Conservation (phyloP, 208 protist species). For the Trypanosoma caninum region DNA sequence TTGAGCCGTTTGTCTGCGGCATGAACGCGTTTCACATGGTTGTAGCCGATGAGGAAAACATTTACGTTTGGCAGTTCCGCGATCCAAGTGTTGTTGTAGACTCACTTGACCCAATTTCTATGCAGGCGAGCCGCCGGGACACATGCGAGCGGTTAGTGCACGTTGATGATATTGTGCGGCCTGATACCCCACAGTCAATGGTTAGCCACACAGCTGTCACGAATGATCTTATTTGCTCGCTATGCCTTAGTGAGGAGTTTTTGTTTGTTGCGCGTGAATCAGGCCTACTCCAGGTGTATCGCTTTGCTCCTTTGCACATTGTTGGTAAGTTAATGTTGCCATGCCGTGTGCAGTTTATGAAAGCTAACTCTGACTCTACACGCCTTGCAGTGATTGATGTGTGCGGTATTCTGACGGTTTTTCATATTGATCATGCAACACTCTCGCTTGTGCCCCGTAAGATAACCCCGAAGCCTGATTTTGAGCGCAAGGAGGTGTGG, state of each 20-base stretch:
- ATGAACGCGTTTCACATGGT: constrained; percentile 94
- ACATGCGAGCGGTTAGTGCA: constrained; percentile 85
- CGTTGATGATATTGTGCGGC: constrained; percentile 88
- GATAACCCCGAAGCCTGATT: constrained; percentile 44
- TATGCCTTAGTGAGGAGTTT: constrained; percentile 76
- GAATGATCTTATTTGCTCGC: constrained; percentile 90
- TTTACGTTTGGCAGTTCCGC: constrained; percentile 96
- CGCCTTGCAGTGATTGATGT: constrained; percentile 90
- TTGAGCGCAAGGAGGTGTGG: constrained; percentile 96
- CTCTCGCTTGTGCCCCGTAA: constrained; percentile 65
- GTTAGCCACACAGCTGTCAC: constrained; percentile 69
- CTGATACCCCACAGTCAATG: constrained; percentile 48
- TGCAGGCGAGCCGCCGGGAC: constrained; percentile 72
- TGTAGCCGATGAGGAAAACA: constrained; percentile 84
- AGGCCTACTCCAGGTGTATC: constrained; percentile 85
- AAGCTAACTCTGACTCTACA: constrained; percentile 91
- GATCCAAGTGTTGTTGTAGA: constrained; percentile 72
- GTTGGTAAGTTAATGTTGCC: constrained; percentile 75
- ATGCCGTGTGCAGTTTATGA: constrained; percentile 76
- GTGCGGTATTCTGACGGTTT: constrained; percentile 73
- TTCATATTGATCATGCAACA: constrained; percentile 45
- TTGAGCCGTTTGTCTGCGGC: constrained; percentile 83
- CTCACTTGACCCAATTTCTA: constrained; percentile 74
- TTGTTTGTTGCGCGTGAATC: constrained; percentile 90
- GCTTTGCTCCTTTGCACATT: constrained; percentile 80